Evolutionary conservation across 208 protist genomes (phyloP), one percentile per base, ranked within the genome.

Genomic region (Leishmania braziliensis): DNA sequence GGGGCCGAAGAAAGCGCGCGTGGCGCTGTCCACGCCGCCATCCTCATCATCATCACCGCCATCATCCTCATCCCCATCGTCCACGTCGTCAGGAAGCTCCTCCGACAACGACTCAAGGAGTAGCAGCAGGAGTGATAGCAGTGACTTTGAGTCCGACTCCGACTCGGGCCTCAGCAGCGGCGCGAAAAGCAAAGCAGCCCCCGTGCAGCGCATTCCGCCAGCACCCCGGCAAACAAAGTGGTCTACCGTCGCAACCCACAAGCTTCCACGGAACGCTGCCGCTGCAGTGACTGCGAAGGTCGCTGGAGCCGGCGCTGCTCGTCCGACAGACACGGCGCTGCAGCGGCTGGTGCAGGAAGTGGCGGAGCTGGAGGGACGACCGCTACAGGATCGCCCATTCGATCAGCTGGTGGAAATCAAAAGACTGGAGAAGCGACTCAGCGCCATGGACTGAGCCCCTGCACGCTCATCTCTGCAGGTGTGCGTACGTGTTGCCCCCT

Each of bases 361-460:
- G 36, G 69, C 54, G 9, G 74, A 29, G 56, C 70, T 87, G 23
- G 84, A 87, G 80, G 26, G 9, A 3, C 76, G 73, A 8, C 51
- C 54, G 4, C 58, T 77, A 51, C 72, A 87, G 46, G 84, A 87
- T 14, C 51, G 79, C 51, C 77, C 84, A 0, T 84, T 84, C 29
- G 71, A 62, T 8, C 84, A 84, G 66, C 72, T 87, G 23, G 63
- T 82, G 3, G 77, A 82, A 20, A 66, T 84, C 23, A 78, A 79
- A 62, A 77, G 73, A 20, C 65, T 87, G 33, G 84, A 87, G 56
- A 78, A 80, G 73, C 56, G 70, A 39, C 75, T 87, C 70, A 75
- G 81, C 33, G 63, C 74, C 26, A 20, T 84, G 56, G 33, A 50
- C 14, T 77, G 39, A 66, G 53, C 23, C 12, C 33, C 3, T 29